These are phyloP conservation scores for Chloris gayana DNA, from an alignment of 176 grass and related monocot genomes.

Conservation along the genomic window DNA sequence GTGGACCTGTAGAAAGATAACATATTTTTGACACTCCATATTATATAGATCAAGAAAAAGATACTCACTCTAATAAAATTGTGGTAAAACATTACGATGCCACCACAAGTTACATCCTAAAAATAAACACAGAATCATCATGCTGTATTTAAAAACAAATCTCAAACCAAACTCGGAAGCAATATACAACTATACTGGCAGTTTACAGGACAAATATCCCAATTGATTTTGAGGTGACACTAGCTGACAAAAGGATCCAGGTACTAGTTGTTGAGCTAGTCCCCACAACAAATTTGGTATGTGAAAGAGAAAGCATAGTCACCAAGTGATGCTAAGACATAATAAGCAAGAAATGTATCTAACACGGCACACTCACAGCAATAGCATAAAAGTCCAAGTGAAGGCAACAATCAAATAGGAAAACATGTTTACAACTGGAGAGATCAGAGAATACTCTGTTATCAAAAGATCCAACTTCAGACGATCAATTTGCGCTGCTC, in stretches of 20 bases:
- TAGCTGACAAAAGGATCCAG: constrained; percentile 13
- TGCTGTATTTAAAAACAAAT: constrained; percentile 24
- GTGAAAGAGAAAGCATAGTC: constrained; percentile 10
- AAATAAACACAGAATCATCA: not conserved
- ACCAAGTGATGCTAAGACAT: not conserved
- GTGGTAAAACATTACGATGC: constrained; percentile 14
- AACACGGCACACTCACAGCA: constrained; percentile 1
- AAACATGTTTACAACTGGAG: constrained; percentile 16
- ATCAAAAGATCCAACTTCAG: constrained; percentile 84
- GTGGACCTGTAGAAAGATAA: constrained; percentile 71
- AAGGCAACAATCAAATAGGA: constrained; percentile 10
- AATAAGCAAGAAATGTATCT: constrained; percentile 24
- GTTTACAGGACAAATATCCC: not conserved
- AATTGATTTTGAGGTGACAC: not conserved
- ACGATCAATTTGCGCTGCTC: constrained; percentile 91
- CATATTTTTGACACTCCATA: not conserved
- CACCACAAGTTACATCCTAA: not conserved
- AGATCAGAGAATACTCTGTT: constrained; percentile 67
- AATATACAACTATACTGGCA: constrained; percentile 11
- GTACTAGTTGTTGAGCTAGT: not conserved
- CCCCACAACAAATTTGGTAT: not conserved
- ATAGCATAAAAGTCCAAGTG: not conserved
- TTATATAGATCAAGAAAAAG: not conserved
- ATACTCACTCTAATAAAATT: not conserved
- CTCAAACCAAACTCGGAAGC: not conserved